These are phyloP conservation scores for Rhododendron simsii DNA, from an alignment of 148 eudicot species.

Conservation along the genomic window DNA sequence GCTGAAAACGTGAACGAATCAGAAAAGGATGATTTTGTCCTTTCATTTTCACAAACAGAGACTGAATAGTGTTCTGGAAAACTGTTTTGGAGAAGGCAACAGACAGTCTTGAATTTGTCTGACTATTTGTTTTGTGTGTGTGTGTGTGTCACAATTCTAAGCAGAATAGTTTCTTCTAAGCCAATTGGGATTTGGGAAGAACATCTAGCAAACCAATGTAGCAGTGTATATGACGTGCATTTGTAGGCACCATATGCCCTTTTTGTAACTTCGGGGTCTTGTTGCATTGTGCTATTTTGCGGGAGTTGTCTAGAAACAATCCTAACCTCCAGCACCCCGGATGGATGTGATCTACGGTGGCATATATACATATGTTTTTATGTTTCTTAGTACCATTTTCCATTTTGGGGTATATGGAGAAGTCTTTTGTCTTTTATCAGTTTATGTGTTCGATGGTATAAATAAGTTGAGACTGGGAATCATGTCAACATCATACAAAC, in stretches of 20 bases:
- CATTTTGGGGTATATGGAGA: not conserved
- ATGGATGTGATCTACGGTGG: not conserved
- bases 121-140: not conserved
- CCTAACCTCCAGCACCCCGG: not conserved
- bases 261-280: not conserved
- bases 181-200: not conserved
- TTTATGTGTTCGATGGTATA: not conserved
- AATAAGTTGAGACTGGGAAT: not conserved
- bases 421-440: not conserved
- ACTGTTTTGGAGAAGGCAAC: not conserved
- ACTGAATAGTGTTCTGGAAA: not conserved
- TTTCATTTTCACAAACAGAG: not conserved
- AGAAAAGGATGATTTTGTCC: not conserved
- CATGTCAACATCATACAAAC: not conserved
- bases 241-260: not conserved
- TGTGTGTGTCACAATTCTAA: not conserved
- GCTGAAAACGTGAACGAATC: not conserved
- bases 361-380: not conserved
- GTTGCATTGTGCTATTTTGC: not conserved
- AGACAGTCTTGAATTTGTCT: not conserved
- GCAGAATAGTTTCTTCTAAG: not conserved
- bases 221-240: not conserved
- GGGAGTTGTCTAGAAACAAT: not conserved
- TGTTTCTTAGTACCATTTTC: not conserved
- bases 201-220: not conserved